These are phyloP conservation scores for Phyllachora maydis DNA, from an alignment of 2,329 filamentous ascomycete species.

Conservation along the genomic window DNA sequence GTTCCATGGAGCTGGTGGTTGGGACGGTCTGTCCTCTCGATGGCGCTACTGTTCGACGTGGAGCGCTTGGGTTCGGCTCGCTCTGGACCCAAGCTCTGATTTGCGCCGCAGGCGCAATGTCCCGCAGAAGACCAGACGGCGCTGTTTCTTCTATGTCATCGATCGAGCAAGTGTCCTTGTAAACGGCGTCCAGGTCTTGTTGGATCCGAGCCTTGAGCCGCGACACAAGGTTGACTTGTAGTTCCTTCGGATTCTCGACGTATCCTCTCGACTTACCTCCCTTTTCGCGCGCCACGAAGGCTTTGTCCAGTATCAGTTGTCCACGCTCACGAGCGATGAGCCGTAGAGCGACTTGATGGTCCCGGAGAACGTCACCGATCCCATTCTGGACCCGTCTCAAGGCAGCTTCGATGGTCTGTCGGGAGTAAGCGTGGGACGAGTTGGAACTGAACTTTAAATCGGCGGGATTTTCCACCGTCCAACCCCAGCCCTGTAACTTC, in stretches of 20 bases:
- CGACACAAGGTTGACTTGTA: constrained; percentile 15
- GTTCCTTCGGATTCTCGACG: constrained; percentile 13
- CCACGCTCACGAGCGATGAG: constrained; percentile 29
- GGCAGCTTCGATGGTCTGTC: constrained; percentile 23
- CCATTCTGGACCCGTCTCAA: constrained; percentile 28
- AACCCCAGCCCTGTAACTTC: constrained; percentile 22
- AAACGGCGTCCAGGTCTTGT: constrained; percentile 24
- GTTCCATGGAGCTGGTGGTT: no score
- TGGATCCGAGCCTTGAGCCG: constrained; percentile 22
- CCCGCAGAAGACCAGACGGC: no score
- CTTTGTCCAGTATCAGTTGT: constrained; percentile 28
- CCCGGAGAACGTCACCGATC: constrained; percentile 23
- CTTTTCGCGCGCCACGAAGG: constrained; percentile 18
- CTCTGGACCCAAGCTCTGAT: no score
- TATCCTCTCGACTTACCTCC: constrained; percentile 10
- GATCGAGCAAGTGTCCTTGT: constrained; percentile 27
- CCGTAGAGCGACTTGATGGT: constrained; percentile 22
- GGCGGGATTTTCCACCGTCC: constrained; percentile 23
- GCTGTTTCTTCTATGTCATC: constrained; percentile 14
- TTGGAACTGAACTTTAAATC: constrained; percentile 20
- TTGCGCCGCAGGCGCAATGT: no score
- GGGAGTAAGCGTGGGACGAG: constrained; percentile 18
- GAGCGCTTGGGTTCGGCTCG: constrained; percentile 1
- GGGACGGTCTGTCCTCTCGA: no score
- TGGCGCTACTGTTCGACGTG: background rate